These are phyloP conservation scores for Gleditsia sinensis DNA, from an alignment of 306 rosid genomes.

Conservation along the genomic window DNA sequence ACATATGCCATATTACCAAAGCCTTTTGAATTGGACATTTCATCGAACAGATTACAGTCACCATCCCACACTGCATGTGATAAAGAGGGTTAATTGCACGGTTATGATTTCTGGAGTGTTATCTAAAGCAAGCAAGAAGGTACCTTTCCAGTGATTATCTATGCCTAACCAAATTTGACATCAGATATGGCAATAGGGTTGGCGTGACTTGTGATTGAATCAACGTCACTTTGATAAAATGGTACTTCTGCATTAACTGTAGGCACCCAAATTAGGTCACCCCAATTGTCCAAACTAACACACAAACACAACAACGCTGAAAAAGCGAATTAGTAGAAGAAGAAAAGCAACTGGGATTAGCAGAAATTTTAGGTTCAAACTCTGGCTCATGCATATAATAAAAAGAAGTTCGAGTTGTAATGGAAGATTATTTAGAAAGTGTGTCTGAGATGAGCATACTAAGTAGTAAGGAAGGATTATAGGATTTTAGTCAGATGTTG, in stretches of 20 bases:
- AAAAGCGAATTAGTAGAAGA: background rate
- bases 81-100: background rate
- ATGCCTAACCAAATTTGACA: constrained; percentile 33
- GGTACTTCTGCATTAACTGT: constrained; percentile 1
- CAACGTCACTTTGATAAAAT: constrained; percentile 16
- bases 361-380: too few species aligned
- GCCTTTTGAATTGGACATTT: constrained; percentile 9
- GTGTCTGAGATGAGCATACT: background rate
- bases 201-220: background rate
- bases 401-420: background rate
- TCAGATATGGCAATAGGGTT: constrained; percentile 18
- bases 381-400: background rate
- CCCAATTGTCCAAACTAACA: background rate
- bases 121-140: constrained; percentile 11
- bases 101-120: background rate
- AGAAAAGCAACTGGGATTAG: background rate
- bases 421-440: background rate
- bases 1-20: background rate
- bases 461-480: background rate
- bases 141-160: constrained; percentile 25
- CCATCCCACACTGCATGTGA: constrained; percentile 31
- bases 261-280: constrained; percentile 2
- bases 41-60: background rate
- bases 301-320: background rate
- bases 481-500: background rate